Conservation (phyloP, 2,329 filamentous ascomycete genomes). For the Sporothrix humicola region DNA sequence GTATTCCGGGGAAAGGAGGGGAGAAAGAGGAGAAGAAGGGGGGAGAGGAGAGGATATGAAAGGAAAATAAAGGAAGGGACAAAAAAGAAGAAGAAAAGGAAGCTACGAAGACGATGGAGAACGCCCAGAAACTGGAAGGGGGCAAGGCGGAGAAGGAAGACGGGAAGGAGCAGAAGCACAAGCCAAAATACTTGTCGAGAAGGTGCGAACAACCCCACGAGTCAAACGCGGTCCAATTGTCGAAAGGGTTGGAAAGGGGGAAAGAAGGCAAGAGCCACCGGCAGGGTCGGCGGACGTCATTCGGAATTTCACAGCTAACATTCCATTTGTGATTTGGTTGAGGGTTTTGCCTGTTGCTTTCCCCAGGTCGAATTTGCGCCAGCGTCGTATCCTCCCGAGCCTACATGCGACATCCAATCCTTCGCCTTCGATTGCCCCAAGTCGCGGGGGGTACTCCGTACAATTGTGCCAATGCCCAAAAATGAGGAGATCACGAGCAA, state of each 20-base stretch:
- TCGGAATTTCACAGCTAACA: constrained; percentile 19
- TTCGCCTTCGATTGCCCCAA: not conserved
- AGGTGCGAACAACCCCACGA: constrained; percentile 14
- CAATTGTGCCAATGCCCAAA: not conserved
- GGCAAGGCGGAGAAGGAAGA: constrained; percentile 12
- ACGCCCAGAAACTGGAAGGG: constrained; percentile 21
- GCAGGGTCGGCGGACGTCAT: constrained; percentile 29
- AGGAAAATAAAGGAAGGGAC: not conserved
- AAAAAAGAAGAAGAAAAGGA: not conserved
- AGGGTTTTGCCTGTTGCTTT: not conserved
- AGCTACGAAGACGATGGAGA: constrained; percentile 1
- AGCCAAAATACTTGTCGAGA: constrained; percentile 23
- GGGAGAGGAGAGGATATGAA: not conserved
- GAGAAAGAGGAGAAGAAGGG: constrained; percentile 14
- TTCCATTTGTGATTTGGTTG: not conserved
- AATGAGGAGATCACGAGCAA: constrained; percentile 18
- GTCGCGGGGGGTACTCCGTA: not conserved
- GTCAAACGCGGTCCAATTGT: constrained; percentile 18
- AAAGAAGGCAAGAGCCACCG: constrained; percentile 13
- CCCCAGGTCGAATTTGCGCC: not conserved
- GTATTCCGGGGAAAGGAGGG: constrained; percentile 17
- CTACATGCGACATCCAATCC: not conserved
- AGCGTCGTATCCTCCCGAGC: not conserved
- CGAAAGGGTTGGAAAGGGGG: constrained; percentile 8
- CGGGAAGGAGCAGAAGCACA: constrained; percentile 27